A percentile compares a stretch with the other conserved stretches of the same genome.
Evolutionary conservation across 2,329 filamentous ascomycete species (phyloP).

Genomic region (Fusarium acutatum): DNA sequence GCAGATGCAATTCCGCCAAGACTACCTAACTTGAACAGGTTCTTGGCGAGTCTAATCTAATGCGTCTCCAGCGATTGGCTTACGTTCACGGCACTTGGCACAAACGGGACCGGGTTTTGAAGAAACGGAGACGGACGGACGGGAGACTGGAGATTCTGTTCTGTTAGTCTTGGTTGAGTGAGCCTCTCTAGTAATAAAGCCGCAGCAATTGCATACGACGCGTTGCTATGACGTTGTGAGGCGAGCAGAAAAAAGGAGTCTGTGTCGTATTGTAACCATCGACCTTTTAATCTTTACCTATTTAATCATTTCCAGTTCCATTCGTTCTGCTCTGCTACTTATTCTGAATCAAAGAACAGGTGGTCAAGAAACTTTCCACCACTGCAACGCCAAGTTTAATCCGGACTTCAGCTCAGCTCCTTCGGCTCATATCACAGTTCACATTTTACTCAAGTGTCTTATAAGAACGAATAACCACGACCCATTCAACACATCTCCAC

Average conservation of each 20-base stretch:
- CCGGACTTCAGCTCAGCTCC: not conserved
- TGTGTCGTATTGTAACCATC: not conserved
- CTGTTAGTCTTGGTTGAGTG: not conserved
- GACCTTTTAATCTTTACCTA: not conserved
- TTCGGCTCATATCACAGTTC: not conserved
- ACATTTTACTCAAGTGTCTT: not conserved
- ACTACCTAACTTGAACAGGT: not conserved
- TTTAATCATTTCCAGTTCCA: not conserved
- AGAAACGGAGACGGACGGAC: not conserved
- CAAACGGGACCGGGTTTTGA: not conserved
- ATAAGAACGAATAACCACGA: not conserved
- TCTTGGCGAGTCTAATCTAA: not conserved
- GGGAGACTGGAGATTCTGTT: not conserved
- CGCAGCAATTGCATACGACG: not conserved
- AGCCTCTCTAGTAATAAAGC: not conserved
- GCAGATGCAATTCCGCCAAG: not conserved
- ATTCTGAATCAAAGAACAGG: not conserved
- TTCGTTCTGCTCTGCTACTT: not conserved
- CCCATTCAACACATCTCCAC: not conserved
- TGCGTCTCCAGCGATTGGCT: not conserved
- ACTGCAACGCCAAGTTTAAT: slow-evolving; percentile 1
- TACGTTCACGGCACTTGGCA: not conserved
- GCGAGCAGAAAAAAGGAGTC: slow-evolving; percentile 6
- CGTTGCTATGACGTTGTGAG: slow-evolving; percentile 16
- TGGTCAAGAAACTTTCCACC: slow-evolving; percentile 10